phyloP scores from a whole-genome alignment of 2,329 filamentous ascomycete genomes.

The Fusarium foetens region DNA sequence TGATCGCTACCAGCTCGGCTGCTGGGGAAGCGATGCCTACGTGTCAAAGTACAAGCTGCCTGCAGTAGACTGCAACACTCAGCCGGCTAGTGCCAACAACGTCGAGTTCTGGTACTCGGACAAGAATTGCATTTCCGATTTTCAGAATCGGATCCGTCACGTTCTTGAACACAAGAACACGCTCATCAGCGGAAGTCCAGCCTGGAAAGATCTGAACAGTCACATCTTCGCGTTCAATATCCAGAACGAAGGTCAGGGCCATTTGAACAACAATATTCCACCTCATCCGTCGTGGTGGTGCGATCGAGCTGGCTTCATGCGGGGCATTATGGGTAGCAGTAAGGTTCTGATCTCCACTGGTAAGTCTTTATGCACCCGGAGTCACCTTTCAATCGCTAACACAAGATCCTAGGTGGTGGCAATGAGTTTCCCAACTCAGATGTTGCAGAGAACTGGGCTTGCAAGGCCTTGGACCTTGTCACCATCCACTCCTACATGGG shows the following conservation, averaged over 20 bases:
- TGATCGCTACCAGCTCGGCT: not conserved
- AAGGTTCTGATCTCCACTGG: not conserved
- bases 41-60: not conserved
- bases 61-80: not conserved
- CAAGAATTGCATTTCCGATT: not conserved
- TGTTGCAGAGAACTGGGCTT: not conserved
- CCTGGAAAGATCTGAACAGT: not conserved
- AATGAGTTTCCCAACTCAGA: not conserved
- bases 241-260: not conserved
- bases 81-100: not conserved
- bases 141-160: not conserved
- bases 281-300: not conserved
- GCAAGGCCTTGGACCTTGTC: not conserved
- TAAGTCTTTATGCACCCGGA: not conserved
- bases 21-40: not conserved
- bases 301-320: not conserved
- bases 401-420: fast-evolving
- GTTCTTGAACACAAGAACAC: not conserved
- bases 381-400: not conserved
- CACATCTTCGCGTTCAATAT: not conserved
- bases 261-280: not conserved
- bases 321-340: not conserved
- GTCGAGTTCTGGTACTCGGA: not conserved
- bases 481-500: not conserved
- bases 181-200: fast-evolving